These are phyloP conservation scores for Sabuloglossum arenarium DNA, from an alignment of 495 filamentous ascomycete genomes.

Conservation along the genomic window DNA sequence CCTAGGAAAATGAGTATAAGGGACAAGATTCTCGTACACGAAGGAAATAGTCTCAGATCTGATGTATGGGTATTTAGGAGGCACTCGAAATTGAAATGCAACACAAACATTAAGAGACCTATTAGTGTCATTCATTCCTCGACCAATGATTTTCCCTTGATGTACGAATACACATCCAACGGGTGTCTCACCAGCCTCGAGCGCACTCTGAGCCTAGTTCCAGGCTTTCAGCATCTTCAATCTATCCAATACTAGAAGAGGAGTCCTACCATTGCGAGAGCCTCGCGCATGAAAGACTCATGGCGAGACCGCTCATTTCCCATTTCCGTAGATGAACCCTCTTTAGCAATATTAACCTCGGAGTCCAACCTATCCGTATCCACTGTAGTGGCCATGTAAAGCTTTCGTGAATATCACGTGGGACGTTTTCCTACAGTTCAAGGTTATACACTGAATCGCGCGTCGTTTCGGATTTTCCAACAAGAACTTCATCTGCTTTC, in stretches of 20 bases:
- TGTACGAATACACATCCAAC: slow-evolving; percentile 89
- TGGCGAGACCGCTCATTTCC: slow-evolving; percentile 15
- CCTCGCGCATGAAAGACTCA: slow-evolving; percentile 46
- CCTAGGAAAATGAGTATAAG: slow-evolving; percentile 23
- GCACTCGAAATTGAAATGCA: not conserved
- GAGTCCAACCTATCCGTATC: not conserved
- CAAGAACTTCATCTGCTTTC: not conserved
- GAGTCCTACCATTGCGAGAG: slow-evolving; percentile 38
- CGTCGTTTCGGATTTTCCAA: not conserved
- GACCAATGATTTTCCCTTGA: slow-evolving; percentile 48
- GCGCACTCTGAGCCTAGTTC: slow-evolving; percentile 51
- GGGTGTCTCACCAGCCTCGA: slow-evolving; percentile 72
- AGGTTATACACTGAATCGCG: not conserved
- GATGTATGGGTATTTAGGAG: not conserved
- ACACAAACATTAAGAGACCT: slow-evolving; percentile 45
- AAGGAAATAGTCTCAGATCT: not conserved
- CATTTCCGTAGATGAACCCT: not conserved
- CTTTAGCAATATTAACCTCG: too few relatives aligned
- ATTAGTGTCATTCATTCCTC: slow-evolving; percentile 93
- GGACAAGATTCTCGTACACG: not conserved
- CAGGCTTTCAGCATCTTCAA: not conserved
- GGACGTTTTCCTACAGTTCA: too few relatives aligned
- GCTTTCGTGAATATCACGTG: not conserved
- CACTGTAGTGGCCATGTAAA: not conserved
- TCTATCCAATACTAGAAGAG: not conserved